Percentiles rank a stretch among this genome's conserved stretches.
Evolutionary conservation across 345 rosid species (phyloP).

Genomic region (Citropsis articulata): DNA sequence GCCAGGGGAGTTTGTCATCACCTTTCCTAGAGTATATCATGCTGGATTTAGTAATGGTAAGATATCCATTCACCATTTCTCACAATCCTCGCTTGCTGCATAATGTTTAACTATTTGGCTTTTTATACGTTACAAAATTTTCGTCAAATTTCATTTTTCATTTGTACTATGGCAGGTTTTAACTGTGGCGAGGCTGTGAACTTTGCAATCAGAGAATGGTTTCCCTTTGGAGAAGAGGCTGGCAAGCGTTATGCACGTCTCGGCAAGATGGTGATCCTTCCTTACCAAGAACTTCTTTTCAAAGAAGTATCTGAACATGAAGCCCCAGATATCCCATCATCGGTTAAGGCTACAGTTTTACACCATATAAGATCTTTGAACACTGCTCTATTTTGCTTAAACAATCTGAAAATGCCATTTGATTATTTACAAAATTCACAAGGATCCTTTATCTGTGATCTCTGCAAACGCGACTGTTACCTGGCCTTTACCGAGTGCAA

Average conservation of each 20-base stretch:
- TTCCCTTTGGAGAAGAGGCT: constrained; percentile 59
- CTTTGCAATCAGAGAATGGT: constrained; percentile 62
- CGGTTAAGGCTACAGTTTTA: constrained; percentile 32
- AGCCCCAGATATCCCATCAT: constrained; percentile 6
- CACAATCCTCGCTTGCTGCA: neutral
- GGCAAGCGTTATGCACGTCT: constrained; percentile 51
- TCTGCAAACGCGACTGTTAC: constrained; percentile 60
- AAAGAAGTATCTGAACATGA: constrained; percentile 35
- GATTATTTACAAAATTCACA: constrained; percentile 19
- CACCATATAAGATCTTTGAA: neutral
- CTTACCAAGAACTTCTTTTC: constrained; percentile 60
- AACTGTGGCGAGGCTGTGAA: constrained; percentile 71
- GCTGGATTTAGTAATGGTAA: constrained; percentile 69
- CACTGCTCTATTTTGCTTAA: neutral
- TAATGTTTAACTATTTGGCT: neutral
- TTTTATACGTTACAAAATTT: neutral
- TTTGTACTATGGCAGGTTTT: constrained; percentile 31
- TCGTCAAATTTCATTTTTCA: no score
- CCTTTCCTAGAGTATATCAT: constrained; percentile 70
- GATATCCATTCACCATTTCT: neutral
- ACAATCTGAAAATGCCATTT: neutral
- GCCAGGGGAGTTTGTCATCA: constrained; percentile 58
- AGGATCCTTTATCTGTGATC: constrained; percentile 42
- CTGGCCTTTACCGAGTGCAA: constrained; percentile 42
- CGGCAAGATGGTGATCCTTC: constrained; percentile 36